Percentiles rank a stretch among this genome's conserved stretches.
Evolutionary conservation across 2,329 filamentous ascomycete species (phyloP).

Genomic region (Penicillium sp.): DNA sequence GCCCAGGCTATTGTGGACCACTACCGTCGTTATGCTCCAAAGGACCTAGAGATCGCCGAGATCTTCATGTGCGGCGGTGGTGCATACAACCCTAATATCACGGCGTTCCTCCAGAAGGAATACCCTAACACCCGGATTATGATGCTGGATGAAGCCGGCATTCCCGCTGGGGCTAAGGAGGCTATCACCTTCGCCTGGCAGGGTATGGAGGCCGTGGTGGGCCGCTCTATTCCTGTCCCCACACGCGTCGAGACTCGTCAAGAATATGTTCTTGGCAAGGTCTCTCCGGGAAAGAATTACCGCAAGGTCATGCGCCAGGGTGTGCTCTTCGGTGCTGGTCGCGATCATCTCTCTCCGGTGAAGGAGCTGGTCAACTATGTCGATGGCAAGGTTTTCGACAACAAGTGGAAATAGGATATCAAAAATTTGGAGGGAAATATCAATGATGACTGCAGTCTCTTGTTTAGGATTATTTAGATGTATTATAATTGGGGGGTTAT

Average conservation of each 20-base stretch:
- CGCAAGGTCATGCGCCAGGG: conserved; percentile 54
- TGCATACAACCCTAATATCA: conserved; percentile 60
- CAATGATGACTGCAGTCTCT: not conserved
- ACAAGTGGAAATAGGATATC: conserved; percentile 39
- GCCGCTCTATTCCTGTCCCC: conserved; percentile 56
- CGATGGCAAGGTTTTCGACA: conserved; percentile 49
- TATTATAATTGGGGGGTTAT: not conserved
- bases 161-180: conserved; percentile 60
- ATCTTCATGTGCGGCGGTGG: conserved; percentile 63
- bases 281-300: conserved; percentile 57
- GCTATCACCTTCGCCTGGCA: conserved; percentile 62
- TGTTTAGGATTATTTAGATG: not conserved
- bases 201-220: conserved; percentile 60
- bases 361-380: conserved; percentile 54
- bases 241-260: conserved; percentile 54
- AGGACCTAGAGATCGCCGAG: conserved; percentile 50
- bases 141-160: conserved; percentile 59
- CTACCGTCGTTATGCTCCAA: conserved; percentile 46
- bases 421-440: not conserved
- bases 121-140: conserved; percentile 53
- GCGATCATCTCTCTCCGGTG: conserved; percentile 48
- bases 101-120: conserved; percentile 51
- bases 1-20: conserved; percentile 56
- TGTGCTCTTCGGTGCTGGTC: conserved; percentile 51
- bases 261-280: conserved; percentile 56